These are phyloP conservation scores for Flaveria floridana DNA, from an alignment of 140 eudicot species.

Conservation along the genomic window DNA sequence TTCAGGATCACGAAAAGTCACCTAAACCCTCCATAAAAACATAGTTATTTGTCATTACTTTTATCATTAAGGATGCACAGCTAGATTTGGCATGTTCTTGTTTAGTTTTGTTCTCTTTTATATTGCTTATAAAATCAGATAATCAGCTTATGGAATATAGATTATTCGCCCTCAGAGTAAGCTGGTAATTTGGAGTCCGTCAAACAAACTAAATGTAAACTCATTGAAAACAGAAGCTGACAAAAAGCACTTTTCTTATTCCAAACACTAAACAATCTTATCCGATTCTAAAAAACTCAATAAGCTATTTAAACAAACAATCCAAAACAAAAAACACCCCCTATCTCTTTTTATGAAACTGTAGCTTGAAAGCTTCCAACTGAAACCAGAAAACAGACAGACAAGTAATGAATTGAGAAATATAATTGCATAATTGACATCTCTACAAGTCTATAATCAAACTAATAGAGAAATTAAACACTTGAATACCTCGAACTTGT, in stretches of 20 bases:
- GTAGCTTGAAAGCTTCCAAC: background rate
- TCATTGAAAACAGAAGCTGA: background rate
- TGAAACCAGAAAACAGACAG: background rate
- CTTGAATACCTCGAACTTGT: background rate
- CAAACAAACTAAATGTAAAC: background rate
- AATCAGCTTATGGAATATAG: background rate
- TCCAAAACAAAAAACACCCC: too few relatives aligned
- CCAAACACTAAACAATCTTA: background rate
- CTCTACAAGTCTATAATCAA: background rate
- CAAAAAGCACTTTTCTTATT: background rate
- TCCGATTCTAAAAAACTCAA: too few relatives aligned
- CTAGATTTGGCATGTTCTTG: background rate
- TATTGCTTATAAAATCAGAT: background rate
- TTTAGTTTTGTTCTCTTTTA: background rate
- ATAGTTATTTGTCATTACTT: constrained; percentile 27
- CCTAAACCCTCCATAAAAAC: constrained; percentile 75
- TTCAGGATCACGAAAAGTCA: constrained; percentile 89
- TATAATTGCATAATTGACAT: background rate
- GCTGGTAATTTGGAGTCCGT: background rate
- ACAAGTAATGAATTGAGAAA: background rate
- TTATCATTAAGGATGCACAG: background rate
- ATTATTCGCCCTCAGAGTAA: background rate
- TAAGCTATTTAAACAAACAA: too few relatives aligned
- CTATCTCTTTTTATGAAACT: background rate
- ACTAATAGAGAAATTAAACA: background rate